Base-by-base conservation (phyloP, 352 stramenopile species). In the Globisporangium irregulare region DNA sequence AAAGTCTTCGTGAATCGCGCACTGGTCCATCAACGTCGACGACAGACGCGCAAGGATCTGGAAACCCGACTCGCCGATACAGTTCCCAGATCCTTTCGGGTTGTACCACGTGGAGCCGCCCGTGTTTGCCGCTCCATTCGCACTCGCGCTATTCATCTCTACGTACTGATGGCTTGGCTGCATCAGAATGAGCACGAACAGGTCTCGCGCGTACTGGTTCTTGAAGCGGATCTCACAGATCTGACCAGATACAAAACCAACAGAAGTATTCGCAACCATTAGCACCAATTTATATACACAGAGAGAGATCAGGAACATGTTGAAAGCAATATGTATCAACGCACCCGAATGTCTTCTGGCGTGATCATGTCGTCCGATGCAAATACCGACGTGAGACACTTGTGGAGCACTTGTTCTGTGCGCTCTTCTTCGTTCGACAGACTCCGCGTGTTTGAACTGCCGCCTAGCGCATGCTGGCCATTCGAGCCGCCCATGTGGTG, bases 111-210 rank as follows among this genome's bases (percentile, higher is more conserved):
- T 78, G 0, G 77, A 85, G 9, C 74, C 78, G 20, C 74, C 67
- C 1, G 48, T 62, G 53, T 68, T 38, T 29, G 71, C 65, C 55
- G 54, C 41, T 18, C 68, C 46, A 46, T 50, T 62, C 10, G 67
- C 75, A 29, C 76, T 62, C 36, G 34, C 25, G 32, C 62, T 78
- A 27, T 76, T 74, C 24, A 62, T 80, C 51, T 91, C 82, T 8
- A 84, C 81, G 56, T 91, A 91, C 59, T 92, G 83, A 36, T 93
- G 86, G 43, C 73, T 90, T 1, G 87, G 87, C 55, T 95, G 87
- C 87, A 93, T 93, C n/a, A 95, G 63, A 34, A 95, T 95, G 38
- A 95, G 68, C 29, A 95, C 87, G 59, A 95, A 92, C 22, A 95
- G 61, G 43, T 95, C 87, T 25, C 87, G 74, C 0, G 87, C 87